Conservation (phyloP, 1,139 yeast genomes). For the Taphrina flavorubra region DNA sequence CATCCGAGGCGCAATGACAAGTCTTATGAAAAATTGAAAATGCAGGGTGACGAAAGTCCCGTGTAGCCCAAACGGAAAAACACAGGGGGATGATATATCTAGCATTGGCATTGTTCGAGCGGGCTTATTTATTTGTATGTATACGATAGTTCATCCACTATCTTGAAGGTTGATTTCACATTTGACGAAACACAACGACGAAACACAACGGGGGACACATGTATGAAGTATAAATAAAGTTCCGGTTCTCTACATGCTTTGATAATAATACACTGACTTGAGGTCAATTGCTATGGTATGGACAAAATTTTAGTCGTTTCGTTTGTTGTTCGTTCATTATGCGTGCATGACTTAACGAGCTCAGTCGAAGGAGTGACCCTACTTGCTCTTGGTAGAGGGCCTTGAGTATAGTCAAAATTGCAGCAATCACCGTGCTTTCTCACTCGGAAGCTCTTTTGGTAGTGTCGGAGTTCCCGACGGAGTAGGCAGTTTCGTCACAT, state of each 20-base stretch:
- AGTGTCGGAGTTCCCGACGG: conserved; percentile 2
- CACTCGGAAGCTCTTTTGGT: conserved; percentile 13
- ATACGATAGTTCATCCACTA: no score
- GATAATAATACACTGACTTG: conserved; percentile 22
- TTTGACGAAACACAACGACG: no score
- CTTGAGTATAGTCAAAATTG: not conserved
- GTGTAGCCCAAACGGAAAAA: not conserved
- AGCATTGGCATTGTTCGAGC: conserved; percentile 11
- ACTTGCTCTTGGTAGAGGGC: no score
- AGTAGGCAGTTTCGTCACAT: not conserved
- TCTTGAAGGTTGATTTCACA: no score
- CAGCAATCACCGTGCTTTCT: conserved; percentile 12
- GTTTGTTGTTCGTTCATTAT: conserved; percentile 15
- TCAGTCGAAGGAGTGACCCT: no score
- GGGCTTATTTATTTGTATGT: not conserved
- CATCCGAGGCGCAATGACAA: not conserved
- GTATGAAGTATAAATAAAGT: conserved; percentile 1
- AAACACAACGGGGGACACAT: no score
- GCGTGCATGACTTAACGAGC: not conserved
- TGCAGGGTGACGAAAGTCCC: conserved; percentile 7
- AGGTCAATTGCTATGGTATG: conserved; percentile 14
- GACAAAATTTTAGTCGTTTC: conserved; percentile 20
- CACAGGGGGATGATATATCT: not conserved
- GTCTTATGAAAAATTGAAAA: conserved; percentile 3
- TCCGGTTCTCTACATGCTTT: conserved; percentile 20